These are phyloP conservation scores for Cucurbita ficifolia DNA, from an alignment of 306 rosid genomes.

Conservation along the genomic window DNA sequence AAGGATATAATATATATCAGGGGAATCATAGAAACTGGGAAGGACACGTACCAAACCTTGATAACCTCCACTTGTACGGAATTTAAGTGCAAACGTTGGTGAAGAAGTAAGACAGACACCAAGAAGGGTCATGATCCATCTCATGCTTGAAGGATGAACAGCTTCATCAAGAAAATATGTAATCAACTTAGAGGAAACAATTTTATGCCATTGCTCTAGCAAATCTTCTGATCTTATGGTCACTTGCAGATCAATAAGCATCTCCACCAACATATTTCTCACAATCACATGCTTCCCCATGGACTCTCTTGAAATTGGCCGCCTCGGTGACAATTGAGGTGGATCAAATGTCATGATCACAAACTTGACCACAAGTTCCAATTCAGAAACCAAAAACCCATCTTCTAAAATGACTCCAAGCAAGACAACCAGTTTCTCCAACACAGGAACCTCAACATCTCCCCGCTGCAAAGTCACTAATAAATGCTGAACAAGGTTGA, in stretches of 20 bases:
- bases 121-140: constrained; percentile 99
- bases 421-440: constrained; percentile 86
- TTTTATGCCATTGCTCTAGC: constrained; percentile 98
- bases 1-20: constrained; percentile 88
- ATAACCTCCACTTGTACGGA: constrained; percentile 96
- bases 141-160: constrained; percentile 96
- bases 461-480: constrained; percentile 94
- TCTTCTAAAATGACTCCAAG: constrained; percentile 97
- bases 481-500: constrained; percentile 94
- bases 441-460: constrained; percentile 96
- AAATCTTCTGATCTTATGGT: constrained; percentile 81
- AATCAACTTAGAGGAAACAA: constrained; percentile 87
- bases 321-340: constrained; percentile 45
- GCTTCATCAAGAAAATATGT: constrained; percentile 98
- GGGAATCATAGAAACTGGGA: constrained; percentile 93
- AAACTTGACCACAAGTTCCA: constrained; percentile 91
- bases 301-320: constrained; percentile 64
- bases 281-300: constrained; percentile 99
- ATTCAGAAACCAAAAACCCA: constrained; percentile 84
- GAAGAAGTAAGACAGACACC: constrained; percentile 94
- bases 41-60: constrained; percentile 86
- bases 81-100: constrained; percentile 82
- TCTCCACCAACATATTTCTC: constrained; percentile 91
- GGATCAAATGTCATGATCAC: constrained; percentile 99
- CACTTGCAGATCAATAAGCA: constrained; percentile 95